Percentiles rank a stretch among this genome's conserved stretches.
phyloP scores from a whole-genome alignment of 1,139 yeast genomes.

The Hyphopichia khmerensis region DNA sequence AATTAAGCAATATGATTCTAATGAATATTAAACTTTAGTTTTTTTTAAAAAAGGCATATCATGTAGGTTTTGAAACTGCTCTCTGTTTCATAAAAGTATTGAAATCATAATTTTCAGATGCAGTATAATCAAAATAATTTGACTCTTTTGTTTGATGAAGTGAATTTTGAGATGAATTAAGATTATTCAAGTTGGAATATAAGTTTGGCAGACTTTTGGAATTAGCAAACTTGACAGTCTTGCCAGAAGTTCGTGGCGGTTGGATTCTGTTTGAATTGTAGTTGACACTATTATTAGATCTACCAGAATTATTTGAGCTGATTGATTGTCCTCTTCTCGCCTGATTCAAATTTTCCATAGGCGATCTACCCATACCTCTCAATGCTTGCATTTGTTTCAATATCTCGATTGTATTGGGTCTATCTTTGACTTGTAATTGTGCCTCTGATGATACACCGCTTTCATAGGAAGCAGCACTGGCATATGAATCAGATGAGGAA shows the following conservation, averaged over 20 bases:
- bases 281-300: slow-evolving; percentile 11
- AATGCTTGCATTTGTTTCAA: slow-evolving; percentile 6
- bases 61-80: slow-evolving; percentile 3
- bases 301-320: slow-evolving; percentile 1
- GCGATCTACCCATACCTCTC: background rate
- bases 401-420: slow-evolving; percentile 4
- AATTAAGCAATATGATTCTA: no score
- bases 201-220: slow-evolving; percentile 5
- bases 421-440: slow-evolving; percentile 18
- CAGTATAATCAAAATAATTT: slow-evolving; percentile 32
- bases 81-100: slow-evolving; percentile 36
- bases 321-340: slow-evolving; percentile 1
- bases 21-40: no score
- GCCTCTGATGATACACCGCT: slow-evolving; percentile 16
- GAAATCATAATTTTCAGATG: slow-evolving; percentile 32
- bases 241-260: slow-evolving; percentile 7
- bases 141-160: slow-evolving; percentile 8
- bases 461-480: slow-evolving; percentile 18
- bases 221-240: background rate
- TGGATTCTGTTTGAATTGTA: slow-evolving; percentile 20
- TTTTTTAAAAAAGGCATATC: background rate
- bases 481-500: slow-evolving; percentile 10
- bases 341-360: background rate
- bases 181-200: background rate
- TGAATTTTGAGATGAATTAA: background rate